Base-by-base conservation (phyloP, 2,329 filamentous ascomycete species). In the Neonectria ditissima region DNA sequence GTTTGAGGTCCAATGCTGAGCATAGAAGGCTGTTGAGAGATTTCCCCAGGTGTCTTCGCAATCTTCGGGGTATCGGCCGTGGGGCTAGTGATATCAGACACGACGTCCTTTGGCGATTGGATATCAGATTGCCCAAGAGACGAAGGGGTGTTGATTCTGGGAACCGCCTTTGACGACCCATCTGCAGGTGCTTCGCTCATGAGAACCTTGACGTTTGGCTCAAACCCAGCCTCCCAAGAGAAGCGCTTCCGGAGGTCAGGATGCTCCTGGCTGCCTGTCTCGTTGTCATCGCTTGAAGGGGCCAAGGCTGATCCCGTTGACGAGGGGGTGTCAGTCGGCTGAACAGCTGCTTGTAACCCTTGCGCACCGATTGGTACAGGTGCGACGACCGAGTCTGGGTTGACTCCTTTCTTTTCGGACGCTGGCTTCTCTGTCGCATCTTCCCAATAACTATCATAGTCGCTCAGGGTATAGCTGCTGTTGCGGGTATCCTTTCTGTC, bases 361-460 rank as follows among this genome's bases (percentile, higher is more conserved):
- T 63, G 58, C 16, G 51, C 53, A 22, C 20, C 26, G 6, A 10
- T 22, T n/a, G 50, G 16, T 13, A 37, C 55, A 28, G 59, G 51
- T 18, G 50, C 20, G 20, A 34, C 34, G n/a, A 47, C 55, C 24
- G 51, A n/a, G 26, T 59, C 55, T 28, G 51, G 18, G 26, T 59
- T 55, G 11, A 43, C 39, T 13, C 60, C 63, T 13, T 65, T 63
- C 4, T 63, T 53, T 14, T 47, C 60, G 4, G 54, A 53, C 4
- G 34, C 63, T 0, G 63, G 39, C 20, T 68, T 73, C 26, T 63
- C 70, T 11, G 59, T 67, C 4, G 74, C 68, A 28, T 84, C 81
- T 3, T 83, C 83, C 84, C 89, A 90, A 73, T 92, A 92, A 68
- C 86, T 87, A 61, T 90, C 89, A 70, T 92, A 92, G 47, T 91